phyloP scores from a whole-genome alignment of 768 basidiomycete genomes.

The Macrolepiota albuminosa region DNA sequence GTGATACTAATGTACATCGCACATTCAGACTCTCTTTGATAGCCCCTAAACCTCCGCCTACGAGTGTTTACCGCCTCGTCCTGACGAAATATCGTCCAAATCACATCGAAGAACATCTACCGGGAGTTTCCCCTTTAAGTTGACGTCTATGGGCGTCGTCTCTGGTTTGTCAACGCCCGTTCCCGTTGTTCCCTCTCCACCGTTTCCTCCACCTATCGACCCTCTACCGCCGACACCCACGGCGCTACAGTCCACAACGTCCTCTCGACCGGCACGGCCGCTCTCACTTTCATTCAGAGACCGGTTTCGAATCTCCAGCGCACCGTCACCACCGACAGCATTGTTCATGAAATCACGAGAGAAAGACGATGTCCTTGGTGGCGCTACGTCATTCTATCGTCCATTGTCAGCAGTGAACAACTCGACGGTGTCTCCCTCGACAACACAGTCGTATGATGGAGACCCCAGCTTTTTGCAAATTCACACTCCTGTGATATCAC shows the following conservation, averaged over 20 bases:
- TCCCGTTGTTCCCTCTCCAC: constrained; percentile 5
- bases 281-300: constrained; percentile 46
- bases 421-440: constrained; percentile 24
- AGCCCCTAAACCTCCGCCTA: constrained; percentile 63
- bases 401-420: constrained; percentile 5
- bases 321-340: constrained; percentile 38
- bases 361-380: constrained; percentile 1
- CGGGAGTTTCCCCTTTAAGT: constrained; percentile 23
- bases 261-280: constrained; percentile 38
- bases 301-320: constrained; percentile 64
- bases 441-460: constrained; percentile 42
- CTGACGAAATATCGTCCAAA: constrained; percentile 45
- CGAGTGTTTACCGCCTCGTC: constrained; percentile 59
- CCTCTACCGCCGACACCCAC: constrained; percentile 17
- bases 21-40: constrained; percentile 53
- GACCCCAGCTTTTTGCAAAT: constrained; percentile 62
- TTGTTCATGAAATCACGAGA: constrained; percentile 11
- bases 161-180: constrained; percentile 41
- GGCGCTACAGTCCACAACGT: constrained; percentile 19
- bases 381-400: background rate
- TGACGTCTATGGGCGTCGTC: constrained; percentile 32
- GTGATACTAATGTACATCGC: constrained; percentile 55
- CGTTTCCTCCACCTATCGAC: constrained; percentile 15
- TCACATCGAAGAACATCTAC: constrained; percentile 31
- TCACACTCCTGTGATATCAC: constrained; percentile 40